These are phyloP conservation scores for Lomentospora prolificans DNA, from an alignment of 2,329 filamentous ascomycete genomes.

Conservation along the genomic window DNA sequence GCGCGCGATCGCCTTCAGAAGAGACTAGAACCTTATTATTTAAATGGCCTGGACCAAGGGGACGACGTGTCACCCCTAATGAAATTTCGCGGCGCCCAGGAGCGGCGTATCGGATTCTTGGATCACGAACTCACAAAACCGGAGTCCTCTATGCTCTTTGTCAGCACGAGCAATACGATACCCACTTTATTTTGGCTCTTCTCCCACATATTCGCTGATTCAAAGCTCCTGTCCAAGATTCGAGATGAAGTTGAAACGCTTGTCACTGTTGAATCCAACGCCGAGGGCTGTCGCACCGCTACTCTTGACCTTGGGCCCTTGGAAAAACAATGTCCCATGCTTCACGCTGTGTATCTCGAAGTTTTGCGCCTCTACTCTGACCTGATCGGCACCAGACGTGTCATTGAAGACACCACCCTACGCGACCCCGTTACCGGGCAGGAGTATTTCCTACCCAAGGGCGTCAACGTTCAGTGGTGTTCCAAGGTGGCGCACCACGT, in stretches of 20 bases:
- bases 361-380: constrained; percentile 30
- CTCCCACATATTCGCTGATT: constrained; percentile 18
- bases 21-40: constrained; percentile 22
- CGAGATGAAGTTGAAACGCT: background rate
- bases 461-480: constrained; percentile 14
- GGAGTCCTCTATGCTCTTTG: constrained; percentile 20
- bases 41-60: constrained; percentile 16
- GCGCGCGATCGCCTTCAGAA: constrained; percentile 17
- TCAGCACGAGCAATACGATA: constrained; percentile 23
- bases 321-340: constrained; percentile 27
- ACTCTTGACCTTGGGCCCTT: constrained; percentile 28
- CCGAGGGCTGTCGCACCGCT: constrained; percentile 1
- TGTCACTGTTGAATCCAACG: background rate
- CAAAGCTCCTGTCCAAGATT: constrained; percentile 14
- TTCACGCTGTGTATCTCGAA: constrained; percentile 35
- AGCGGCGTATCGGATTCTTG: constrained; percentile 20
- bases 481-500: constrained; percentile 7
- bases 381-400: constrained; percentile 26
- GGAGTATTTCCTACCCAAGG: constrained; percentile 21
- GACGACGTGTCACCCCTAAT: constrained; percentile 19
- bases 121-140: constrained; percentile 18
- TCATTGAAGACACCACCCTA: constrained; percentile 28
- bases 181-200: constrained; percentile 28
- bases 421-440: constrained; percentile 14
- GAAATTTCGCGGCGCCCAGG: constrained; percentile 18